A percentile compares a stretch with the other conserved stretches of the same genome.
Conservation (phyloP, 441 rosid species). For the Pelargonium myrrhifolium region DNA sequence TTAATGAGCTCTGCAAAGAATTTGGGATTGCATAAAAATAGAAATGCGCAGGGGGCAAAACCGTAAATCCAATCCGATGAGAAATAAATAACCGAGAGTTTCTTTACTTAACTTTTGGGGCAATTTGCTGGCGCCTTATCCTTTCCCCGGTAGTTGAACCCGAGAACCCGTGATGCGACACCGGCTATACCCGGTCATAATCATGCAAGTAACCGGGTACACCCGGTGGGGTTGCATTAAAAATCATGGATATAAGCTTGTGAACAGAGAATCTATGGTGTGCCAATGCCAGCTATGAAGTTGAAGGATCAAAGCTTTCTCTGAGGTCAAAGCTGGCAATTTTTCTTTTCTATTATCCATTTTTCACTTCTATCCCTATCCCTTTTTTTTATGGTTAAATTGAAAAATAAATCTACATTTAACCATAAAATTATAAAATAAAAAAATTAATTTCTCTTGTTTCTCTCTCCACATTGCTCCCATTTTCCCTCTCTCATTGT, state of each 20-base stretch:
- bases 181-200: slow-evolving; percentile 26
- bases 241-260: not conserved
- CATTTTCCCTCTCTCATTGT: slow-evolving; percentile 23
- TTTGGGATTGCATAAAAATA: too few species aligned
- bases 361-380: slow-evolving; percentile 1
- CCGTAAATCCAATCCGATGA: slow-evolving; percentile 11
- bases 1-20: too few species aligned
- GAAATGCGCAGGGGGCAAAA: slow-evolving; percentile 13
- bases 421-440: too few species aligned
- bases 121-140: slow-evolving; percentile 31
- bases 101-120: slow-evolving; percentile 25
- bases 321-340: slow-evolving; percentile 63
- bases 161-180: slow-evolving; percentile 42
- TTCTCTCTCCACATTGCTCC: slow-evolving; percentile 15
- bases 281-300: slow-evolving; percentile 72
- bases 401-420: too few species aligned
- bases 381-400: not conserved
- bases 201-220: slow-evolving; percentile 21
- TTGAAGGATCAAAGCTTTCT: slow-evolving; percentile 62
- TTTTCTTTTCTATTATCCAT: too few species aligned
- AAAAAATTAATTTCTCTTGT: not conserved
- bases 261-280: slow-evolving; percentile 31
- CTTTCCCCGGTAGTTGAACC: slow-evolving; percentile 33
- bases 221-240: slow-evolving; percentile 11
- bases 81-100: too few species aligned